These are phyloP conservation scores for Alternaria tenuissima DNA, from an alignment of 2,329 filamentous ascomycete species.

Conservation along the genomic window DNA sequence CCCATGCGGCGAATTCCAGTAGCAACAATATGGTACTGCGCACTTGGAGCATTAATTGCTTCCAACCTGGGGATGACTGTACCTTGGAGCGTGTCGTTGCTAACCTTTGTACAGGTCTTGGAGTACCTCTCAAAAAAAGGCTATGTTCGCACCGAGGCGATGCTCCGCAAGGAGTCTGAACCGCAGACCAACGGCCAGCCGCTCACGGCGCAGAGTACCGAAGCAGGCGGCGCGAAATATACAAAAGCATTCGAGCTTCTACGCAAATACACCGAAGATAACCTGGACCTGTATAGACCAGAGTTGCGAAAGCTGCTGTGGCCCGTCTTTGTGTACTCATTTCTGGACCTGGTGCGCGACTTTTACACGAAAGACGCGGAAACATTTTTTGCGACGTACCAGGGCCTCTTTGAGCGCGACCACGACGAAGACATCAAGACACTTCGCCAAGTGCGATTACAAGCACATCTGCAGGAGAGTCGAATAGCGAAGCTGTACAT, in stretches of 20 bases:
- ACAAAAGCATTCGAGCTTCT: conserved; percentile 76
- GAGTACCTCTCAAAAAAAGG: conserved; percentile 97
- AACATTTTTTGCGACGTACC: conserved; percentile 74
- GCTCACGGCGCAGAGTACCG: conserved; percentile 70
- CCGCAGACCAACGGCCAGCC: conserved; percentile 84
- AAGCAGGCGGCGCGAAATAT: conserved; percentile 78
- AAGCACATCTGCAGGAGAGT: conserved; percentile 81
- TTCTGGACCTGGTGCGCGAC: conserved; percentile 77
- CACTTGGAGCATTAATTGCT: not conserved
- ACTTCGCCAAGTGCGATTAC: conserved; percentile 76
- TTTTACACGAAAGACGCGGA: conserved; percentile 76
- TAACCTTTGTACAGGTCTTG: conserved; percentile 68
- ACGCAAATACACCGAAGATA: conserved; percentile 86
- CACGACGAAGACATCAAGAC: conserved; percentile 82
- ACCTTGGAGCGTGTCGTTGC: not conserved
- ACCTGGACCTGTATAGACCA: conserved; percentile 89
- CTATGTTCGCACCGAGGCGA: conserved; percentile 89
- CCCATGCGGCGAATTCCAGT: not conserved
- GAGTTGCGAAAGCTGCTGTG: conserved; percentile 88
- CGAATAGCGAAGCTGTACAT: conserved; percentile 80
- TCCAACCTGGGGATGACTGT: not conserved
- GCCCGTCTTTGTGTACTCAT: conserved; percentile 95
- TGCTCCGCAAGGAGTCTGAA: conserved; percentile 88
- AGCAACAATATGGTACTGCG: conserved; percentile 1
- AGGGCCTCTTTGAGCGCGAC: conserved; percentile 74